Percentiles rank a stretch among this genome's conserved stretches.
Evolutionary conservation across 2,329 filamentous ascomycete genomes (phyloP).

Genomic region (Raffaelea ambrosiae): DNA sequence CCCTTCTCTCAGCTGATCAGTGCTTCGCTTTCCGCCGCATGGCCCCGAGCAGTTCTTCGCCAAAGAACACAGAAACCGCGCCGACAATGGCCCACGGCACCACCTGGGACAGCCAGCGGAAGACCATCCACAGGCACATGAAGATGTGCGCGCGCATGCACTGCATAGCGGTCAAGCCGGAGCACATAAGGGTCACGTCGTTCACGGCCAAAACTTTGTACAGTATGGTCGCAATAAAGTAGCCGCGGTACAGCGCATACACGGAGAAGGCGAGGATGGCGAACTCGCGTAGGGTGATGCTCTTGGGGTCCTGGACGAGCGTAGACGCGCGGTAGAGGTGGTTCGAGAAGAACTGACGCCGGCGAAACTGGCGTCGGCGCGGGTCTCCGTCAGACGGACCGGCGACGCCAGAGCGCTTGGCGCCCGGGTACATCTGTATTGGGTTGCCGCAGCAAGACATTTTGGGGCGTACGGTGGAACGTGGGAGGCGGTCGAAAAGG

Average conservation of each 20-base stretch:
- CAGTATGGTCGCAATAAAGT: background rate
- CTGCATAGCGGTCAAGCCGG: constrained; percentile 1
- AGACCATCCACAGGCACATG: background rate
- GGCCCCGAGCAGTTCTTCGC: constrained; percentile 6
- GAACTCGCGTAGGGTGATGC: constrained; percentile 12
- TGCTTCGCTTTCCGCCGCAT: background rate
- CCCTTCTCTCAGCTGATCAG: background rate
- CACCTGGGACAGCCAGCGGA: constrained; percentile 4
- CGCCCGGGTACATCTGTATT: constrained; percentile 1
- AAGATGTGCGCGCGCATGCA: constrained; percentile 3
- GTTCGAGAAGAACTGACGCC: constrained; percentile 10
- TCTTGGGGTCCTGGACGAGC: constrained; percentile 9
- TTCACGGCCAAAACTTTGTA: constrained; percentile 6
- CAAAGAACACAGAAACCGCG: constrained; percentile 8
- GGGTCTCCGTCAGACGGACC: background rate
- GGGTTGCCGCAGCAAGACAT: constrained; percentile 3
- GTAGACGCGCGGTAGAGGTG: constrained; percentile 11
- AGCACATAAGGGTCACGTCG: constrained; percentile 9
- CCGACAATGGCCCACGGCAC: constrained; percentile 12
- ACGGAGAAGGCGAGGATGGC: constrained; percentile 3
- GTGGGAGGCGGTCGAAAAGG: background rate
- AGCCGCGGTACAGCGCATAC: constrained; percentile 8
- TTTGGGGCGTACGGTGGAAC: background rate
- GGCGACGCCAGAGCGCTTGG: constrained; percentile 1
- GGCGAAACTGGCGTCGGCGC: constrained; percentile 2